phyloP scores from a whole-genome alignment of 805 yeast genomes.

The Wickerhamomyces subpelliculosus region DNA sequence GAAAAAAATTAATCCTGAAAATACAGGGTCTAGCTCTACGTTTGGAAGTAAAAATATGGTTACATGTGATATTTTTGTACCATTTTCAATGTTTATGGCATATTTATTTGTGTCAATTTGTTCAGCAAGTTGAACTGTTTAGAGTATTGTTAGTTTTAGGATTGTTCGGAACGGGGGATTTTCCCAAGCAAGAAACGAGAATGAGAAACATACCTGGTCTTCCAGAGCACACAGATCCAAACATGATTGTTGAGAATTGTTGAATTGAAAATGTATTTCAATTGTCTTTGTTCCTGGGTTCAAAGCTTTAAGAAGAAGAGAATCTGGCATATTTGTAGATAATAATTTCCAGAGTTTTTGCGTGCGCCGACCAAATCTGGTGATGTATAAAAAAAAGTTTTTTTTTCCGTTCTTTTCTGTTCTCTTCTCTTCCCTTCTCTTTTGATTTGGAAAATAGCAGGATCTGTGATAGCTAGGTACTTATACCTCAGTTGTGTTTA shows the following conservation, averaged over 20 bases:
- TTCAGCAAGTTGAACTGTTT: conserved; percentile 36
- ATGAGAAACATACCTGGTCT: conserved; percentile 43
- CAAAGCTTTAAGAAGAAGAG: too few species aligned
- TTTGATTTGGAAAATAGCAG: too few species aligned
- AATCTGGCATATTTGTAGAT: too few species aligned
- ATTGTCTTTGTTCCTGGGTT: too few species aligned
- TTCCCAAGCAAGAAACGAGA: not conserved
- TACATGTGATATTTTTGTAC: conserved; percentile 65
- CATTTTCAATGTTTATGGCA: conserved; percentile 55
- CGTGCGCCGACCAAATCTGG: too few species aligned
- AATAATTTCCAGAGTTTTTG: too few species aligned
- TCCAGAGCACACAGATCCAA: conserved; percentile 74
- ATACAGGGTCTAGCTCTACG: conserved; percentile 59
- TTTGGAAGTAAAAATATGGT: conserved; percentile 85
- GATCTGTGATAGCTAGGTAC: too few species aligned
- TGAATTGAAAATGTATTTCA: too few species aligned
- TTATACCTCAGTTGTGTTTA: too few species aligned
- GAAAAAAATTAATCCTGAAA: conserved; percentile 81
- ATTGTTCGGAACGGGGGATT: not conserved
- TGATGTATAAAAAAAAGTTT: too few species aligned
- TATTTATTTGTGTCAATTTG: conserved; percentile 68
- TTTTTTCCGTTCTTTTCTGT: too few species aligned
- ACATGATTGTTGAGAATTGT: conserved; percentile 34
- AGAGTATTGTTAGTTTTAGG: not conserved
- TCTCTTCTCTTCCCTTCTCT: too few species aligned